Base-by-base conservation (phyloP, 306 rosid genomes). In the Phaseolus lunatus region DNA sequence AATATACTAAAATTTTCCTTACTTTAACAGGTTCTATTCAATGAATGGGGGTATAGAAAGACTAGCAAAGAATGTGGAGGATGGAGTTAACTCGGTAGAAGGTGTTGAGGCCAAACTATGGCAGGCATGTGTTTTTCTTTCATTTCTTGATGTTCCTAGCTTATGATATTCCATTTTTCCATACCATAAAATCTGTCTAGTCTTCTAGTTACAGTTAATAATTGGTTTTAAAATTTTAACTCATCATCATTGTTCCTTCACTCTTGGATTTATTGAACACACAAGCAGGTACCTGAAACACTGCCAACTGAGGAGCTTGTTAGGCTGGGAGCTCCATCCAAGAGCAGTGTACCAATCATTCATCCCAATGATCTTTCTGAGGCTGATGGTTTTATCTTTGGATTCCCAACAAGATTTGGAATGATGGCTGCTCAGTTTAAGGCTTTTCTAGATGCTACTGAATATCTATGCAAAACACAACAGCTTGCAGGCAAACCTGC, bases 401-500 rank as follows among this genome's bases (percentile, higher is more conserved):
- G 96, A 72, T 91, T 91, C 79, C 94, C 96, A 37, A 87, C 94
- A 52, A 91, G 90, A 83, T 86, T 81, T 33, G 92, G 94, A 9
- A 91, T 89, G 94, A 91, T 91, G 96, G 82, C 94, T 50, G 6
- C 63, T 52, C 49, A 31, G 48, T 70, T 70, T 37, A 33, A 70
- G 24, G 62, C 48, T 9, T 50, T 71, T 52, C 76, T 71, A 16
- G 96, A 91, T 24, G 84, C 94, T 48, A 91, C 94, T 54, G 94
- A 92, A 14, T 80, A 87, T 27, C 70, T 89, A 50, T 83, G 97
- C 90, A 86, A 89, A 82, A 78, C 92, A 47, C 94, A 89, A 82
- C 86, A 83, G 82, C 97, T 89, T 78, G 91, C 89, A 7, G 97
- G 97, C 43, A 91, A 89, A 80, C 97, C 94, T 44, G 92, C 92